A percentile compares a stretch with the other conserved stretches of the same genome.
Conservation (phyloP, 345 rosid genomes). For the Schrenkiella parvula region DNA sequence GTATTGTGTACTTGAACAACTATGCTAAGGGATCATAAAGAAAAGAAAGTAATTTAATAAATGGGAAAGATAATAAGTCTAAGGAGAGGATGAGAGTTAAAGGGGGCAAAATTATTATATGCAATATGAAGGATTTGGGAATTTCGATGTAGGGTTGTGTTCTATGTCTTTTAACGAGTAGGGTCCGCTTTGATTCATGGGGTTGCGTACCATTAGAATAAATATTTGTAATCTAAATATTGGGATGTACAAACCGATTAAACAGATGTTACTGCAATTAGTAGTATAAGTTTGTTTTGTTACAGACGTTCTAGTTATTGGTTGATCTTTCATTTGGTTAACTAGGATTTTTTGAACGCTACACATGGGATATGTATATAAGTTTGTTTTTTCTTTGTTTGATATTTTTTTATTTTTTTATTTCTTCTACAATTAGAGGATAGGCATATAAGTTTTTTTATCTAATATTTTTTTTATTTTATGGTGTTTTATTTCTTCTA, state of each 20-base stretch:
- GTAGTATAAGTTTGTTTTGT: no score
- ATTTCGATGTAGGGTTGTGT: conserved; percentile 31
- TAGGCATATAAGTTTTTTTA: no score
- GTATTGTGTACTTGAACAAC: conserved; percentile 26
- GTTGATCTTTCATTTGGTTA: no score
- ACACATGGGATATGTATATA: no score
- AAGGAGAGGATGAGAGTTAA: conserved; percentile 29
- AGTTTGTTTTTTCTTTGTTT: no score
- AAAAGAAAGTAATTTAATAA: not conserved
- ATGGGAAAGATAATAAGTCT: conserved; percentile 17
- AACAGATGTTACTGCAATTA: not conserved
- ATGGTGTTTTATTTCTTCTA: no score
- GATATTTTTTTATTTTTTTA: no score
- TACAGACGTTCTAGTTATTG: no score
- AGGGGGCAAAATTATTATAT: conserved; percentile 19
- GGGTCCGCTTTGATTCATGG: conserved; percentile 18
- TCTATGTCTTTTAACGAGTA: conserved; percentile 30
- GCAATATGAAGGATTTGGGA: conserved; percentile 26
- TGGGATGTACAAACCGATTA: not conserved
- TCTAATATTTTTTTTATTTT: no score
- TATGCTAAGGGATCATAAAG: conserved; percentile 17
- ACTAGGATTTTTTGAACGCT: no score
- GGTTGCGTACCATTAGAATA: conserved; percentile 11
- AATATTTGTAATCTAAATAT: not conserved
- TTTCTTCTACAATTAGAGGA: no score